A percentile compares a stretch with the other conserved stretches of the same genome.
These are phyloP conservation scores for Myochromella boudieri DNA, from an alignment of 768 basidiomycete species.

Conservation along the genomic window DNA sequence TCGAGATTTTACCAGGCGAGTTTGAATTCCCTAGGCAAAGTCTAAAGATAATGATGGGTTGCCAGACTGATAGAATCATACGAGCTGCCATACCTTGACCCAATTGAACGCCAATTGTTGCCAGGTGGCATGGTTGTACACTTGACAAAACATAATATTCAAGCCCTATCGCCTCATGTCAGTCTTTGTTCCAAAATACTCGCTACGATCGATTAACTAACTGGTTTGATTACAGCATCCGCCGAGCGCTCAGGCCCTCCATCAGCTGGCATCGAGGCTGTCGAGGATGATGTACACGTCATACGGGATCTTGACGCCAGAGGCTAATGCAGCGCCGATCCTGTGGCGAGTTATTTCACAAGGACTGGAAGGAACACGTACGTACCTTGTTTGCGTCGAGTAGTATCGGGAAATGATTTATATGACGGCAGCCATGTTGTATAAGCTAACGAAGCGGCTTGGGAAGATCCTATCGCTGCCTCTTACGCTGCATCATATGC, in stretches of 20 bases:
- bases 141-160: conserved; percentile 68
- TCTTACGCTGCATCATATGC: conserved; percentile 56
- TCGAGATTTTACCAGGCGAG: conserved; percentile 73
- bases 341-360: conserved; percentile 72
- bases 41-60: conserved; percentile 11
- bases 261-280: conserved; percentile 60
- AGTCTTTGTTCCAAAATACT: conserved; percentile 23
- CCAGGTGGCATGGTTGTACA: conserved; percentile 63
- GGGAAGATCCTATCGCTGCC: conserved; percentile 55
- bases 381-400: conserved; percentile 31
- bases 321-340: conserved; percentile 71
- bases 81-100: conserved; percentile 80
- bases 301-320: conserved; percentile 68
- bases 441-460: conserved; percentile 61
- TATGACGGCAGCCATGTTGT: conserved; percentile 53
- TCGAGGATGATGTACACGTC: conserved; percentile 51
- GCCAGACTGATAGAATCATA: conserved; percentile 72
- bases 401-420: conserved; percentile 2
- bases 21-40: conserved; percentile 6
- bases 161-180: conserved; percentile 73
- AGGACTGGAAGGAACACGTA: conserved; percentile 73
- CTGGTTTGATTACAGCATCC: conserved; percentile 49
- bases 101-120: conserved; percentile 48
- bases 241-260: conserved; percentile 57
- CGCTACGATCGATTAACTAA: background rate